Evolutionary conservation across 305 asterid genomes (phyloP).

Genomic region (Solanum chacoense): DNA sequence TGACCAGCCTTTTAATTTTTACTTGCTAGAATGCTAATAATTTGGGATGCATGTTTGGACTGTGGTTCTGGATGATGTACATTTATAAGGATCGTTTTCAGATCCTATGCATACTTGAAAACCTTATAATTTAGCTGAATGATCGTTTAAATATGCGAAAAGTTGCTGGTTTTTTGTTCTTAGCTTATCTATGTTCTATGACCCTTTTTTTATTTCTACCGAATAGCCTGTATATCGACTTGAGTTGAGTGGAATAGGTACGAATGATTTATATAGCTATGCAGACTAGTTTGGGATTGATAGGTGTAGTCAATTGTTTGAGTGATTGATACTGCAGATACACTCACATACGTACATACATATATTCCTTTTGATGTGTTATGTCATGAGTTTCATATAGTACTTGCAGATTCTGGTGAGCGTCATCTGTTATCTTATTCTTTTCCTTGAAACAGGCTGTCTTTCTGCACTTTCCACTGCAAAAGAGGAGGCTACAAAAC

Average conservation of each 20-base stretch:
- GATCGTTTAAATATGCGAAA: not conserved
- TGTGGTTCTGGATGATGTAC: not conserved
- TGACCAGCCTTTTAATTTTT: not conserved
- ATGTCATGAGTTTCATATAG: not conserved
- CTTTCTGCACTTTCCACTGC: slow-evolving; percentile 28
- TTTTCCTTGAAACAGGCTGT: slow-evolving; percentile 19
- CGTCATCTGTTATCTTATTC: not conserved
- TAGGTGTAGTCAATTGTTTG: not conserved
- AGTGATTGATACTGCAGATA: not conserved
- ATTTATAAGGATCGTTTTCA: not conserved
- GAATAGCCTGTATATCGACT: not conserved
- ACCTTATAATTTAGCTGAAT: not conserved
- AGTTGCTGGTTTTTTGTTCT: not conserved
- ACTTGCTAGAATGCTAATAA: not conserved
- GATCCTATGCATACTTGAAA: not conserved
- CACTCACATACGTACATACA: not conserved
- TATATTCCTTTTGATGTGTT: not conserved
- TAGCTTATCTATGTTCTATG: not conserved
- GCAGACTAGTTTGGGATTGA: not conserved
- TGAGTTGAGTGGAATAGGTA: not conserved
- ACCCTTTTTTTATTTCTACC: not conserved
- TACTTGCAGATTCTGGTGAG: not conserved
- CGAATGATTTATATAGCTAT: not conserved
- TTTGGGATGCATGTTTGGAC: not conserved
- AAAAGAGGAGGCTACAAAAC: slow-evolving; percentile 31